Evolutionary conservation across 768 basidiomycete genomes (phyloP), one percentile per base, ranked within the genome.

Genomic region (Pleurotus ostreatus): DNA sequence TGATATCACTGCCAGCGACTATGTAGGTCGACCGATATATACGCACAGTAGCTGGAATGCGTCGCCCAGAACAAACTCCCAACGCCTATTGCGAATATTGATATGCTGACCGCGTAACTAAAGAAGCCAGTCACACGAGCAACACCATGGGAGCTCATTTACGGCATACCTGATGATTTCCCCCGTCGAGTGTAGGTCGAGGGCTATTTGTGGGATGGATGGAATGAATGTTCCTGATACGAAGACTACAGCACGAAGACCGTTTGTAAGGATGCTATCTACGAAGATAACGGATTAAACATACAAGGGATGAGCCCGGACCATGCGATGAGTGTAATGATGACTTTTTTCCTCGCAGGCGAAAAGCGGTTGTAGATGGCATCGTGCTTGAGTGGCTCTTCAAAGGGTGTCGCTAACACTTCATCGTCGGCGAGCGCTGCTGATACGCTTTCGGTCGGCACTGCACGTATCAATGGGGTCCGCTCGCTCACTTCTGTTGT

Each of bases 141-240:
- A 13, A 34, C 20, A 45, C 22, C 6, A 12, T 45, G 16, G 20
- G 45, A 5, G 20, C 23, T n/a, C 45, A 11, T 23, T 25, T 22
- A 39, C 11, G 4, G 22, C 67, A 13, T 54, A 82, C 83, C 83
- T 87, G 49, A 91, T 77, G 15, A 85, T 67, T 13, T 79, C 61
- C 0, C 77, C 78, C 0, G 87, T 80, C 0, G 86, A 74, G 22
- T 78, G 47, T 8, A 93, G 67, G 57, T 93, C 89, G 23, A 66
- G 30, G 2, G 89, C 82, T 45, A 94, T 83, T 49, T 86, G 79
- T 0, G 89, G 88, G 55, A 92, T 86, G 0, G 84, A 83, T 0
- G 89, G 89, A 2, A 89, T 76, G 65, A 92, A 90, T 0, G 81
- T 81, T 0, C 82, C 85, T 5, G 81, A 72, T 0, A 87, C 82